phyloP scores from a whole-genome alignment of 768 basidiomycete genomes.

The Auricularia sp. region DNA sequence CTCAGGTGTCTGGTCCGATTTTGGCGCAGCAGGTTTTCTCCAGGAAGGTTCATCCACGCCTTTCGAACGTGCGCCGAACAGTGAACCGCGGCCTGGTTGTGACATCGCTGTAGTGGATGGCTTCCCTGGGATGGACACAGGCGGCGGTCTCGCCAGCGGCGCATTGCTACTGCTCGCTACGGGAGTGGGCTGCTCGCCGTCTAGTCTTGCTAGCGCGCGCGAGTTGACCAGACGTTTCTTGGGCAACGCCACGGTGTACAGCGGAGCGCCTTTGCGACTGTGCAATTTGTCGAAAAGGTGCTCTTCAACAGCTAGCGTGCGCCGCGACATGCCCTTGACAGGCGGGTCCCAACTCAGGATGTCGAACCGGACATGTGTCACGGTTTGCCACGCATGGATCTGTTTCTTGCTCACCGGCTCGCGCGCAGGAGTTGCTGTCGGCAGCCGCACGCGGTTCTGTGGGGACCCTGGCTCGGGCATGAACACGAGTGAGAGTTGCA shows the following conservation, averaged over 20 bases:
- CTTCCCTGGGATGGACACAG: background rate
- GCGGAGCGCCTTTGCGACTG: background rate
- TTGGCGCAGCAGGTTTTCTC: conserved; percentile 1
- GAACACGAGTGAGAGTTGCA: background rate
- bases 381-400: conserved; percentile 32
- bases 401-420: conserved; percentile 43
- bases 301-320: conserved; percentile 56
- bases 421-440: conserved; percentile 22
- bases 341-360: conserved; percentile 65
- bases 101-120: background rate
- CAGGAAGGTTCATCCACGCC: conserved; percentile 6
- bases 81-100: background rate
- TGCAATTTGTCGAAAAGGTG: conserved; percentile 42
- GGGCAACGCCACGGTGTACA: background rate
- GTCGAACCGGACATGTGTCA: conserved; percentile 44
- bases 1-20: conserved; percentile 3
- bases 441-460: background rate
- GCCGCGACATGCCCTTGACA: conserved; percentile 49
- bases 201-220: background rate
- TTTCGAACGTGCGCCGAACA: background rate
- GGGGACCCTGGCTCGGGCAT: background rate
- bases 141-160: background rate
- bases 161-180: background rate
- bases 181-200: background rate
- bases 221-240: conserved; percentile 17